These are phyloP conservation scores for Poa pratensis DNA, from an alignment of 176 grass and related monocot species.

Conservation along the genomic window DNA sequence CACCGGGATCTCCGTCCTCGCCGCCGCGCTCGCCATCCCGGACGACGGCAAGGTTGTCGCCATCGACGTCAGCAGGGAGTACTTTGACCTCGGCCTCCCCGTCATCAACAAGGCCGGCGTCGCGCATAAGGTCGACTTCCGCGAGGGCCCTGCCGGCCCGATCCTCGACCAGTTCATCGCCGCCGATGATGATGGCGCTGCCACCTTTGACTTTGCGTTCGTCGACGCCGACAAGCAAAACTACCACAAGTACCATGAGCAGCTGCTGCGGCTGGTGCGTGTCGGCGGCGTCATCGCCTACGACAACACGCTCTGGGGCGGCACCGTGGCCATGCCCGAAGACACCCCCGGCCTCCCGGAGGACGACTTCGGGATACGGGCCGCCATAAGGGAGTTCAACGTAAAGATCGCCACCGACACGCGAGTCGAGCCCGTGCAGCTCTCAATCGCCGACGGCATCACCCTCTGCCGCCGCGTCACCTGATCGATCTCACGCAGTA, in stretches of 20 bases:
- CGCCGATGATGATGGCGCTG: background rate
- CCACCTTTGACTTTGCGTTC: too few relatives aligned
- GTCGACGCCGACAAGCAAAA: too few relatives aligned
- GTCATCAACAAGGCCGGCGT: slow-evolving; percentile 55
- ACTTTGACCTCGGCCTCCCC: slow-evolving; percentile 54
- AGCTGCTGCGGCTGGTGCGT: slow-evolving; percentile 52
- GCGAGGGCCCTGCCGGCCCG: slow-evolving; percentile 40
- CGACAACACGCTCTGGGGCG: slow-evolving; percentile 61
- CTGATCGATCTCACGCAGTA: too few relatives aligned
- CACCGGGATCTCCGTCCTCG: slow-evolving; percentile 82
- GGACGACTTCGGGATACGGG: too few relatives aligned
- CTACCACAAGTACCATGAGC: slow-evolving; percentile 50
- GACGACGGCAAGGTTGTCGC: slow-evolving; percentile 71
- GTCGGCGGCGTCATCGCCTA: slow-evolving; percentile 61
- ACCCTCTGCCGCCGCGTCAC: too few relatives aligned
- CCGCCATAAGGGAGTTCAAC: too few relatives aligned
- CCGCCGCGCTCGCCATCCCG: slow-evolving; percentile 72
- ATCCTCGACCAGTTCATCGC: slow-evolving; percentile 40
- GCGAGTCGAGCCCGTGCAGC: too few relatives aligned
- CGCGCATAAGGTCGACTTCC: slow-evolving; percentile 73
- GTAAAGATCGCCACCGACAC: too few relatives aligned
- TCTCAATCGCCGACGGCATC: too few relatives aligned
- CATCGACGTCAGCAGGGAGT: slow-evolving; percentile 46
- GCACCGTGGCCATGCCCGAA: slow-evolving; percentile 35
- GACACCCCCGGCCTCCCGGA: too few relatives aligned